A percentile compares a stretch with the other conserved stretches of the same genome.
These are phyloP conservation scores for Thermochaetoides dissita DNA, from an alignment of 2,329 filamentous ascomycete species.

Conservation along the genomic window DNA sequence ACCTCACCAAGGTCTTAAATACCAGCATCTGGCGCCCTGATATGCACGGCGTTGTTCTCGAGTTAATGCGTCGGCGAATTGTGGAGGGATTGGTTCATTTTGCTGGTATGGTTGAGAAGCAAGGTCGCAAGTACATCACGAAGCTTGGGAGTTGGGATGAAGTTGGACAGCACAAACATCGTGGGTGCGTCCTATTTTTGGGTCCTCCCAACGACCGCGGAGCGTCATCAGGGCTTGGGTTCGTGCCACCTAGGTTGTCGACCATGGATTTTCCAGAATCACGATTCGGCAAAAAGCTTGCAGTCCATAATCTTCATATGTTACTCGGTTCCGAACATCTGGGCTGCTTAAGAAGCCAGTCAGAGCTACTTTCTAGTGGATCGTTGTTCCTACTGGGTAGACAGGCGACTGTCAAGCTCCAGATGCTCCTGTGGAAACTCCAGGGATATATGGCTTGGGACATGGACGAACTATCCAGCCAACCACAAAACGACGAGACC, in stretches of 20 bases:
- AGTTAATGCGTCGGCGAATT: constrained; percentile 33
- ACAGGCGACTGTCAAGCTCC: constrained; percentile 28
- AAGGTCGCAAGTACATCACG: constrained; percentile 26
- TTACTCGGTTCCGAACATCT: constrained; percentile 37
- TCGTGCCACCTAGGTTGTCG: constrained; percentile 25
- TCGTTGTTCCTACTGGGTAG: constrained; percentile 30
- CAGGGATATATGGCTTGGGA: constrained; percentile 32
- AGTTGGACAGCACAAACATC: constrained; percentile 24
- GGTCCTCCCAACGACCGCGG: constrained; percentile 2
- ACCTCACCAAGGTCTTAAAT: constrained; percentile 3
- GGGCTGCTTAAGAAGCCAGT: constrained; percentile 23
- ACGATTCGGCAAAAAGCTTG: constrained; percentile 24
- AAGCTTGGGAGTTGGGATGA: constrained; percentile 31
- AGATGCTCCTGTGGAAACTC: constrained; percentile 42
- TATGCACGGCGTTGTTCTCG: constrained; percentile 40
- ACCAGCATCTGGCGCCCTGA: constrained; percentile 34
- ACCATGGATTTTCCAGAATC: constrained; percentile 28
- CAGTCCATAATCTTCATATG: constrained; percentile 37
- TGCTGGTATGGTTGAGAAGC: constrained; percentile 17
- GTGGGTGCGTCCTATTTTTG: constrained; percentile 35
- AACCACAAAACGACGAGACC: too few relatives aligned
- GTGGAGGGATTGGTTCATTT: constrained; percentile 32
- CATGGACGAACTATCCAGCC: not conserved
- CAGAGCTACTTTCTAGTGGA: constrained; percentile 22
- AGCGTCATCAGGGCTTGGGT: not conserved